phyloP scores from a whole-genome alignment of 169 alveolate genomes.

The Neospora caninum region DNA sequence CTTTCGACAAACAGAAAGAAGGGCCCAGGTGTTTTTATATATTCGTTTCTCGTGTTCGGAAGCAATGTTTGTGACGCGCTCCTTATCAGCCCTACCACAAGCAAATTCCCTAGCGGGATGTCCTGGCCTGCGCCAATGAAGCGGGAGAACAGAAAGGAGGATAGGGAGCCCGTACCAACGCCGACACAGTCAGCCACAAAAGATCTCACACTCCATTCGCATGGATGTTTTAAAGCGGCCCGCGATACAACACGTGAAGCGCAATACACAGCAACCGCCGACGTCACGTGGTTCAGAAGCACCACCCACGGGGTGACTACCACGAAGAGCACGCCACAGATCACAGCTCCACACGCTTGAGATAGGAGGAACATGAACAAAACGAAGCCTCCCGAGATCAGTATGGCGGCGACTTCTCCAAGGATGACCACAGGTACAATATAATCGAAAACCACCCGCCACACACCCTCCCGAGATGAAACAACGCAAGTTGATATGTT shows the following conservation, averaged over 20 bases:
- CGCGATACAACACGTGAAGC: not conserved
- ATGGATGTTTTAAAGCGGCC: not conserved
- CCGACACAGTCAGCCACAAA: not conserved
- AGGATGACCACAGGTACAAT: not conserved
- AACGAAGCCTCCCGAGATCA: not conserved
- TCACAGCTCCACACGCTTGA: slow-evolving; percentile 2
- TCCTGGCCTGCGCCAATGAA: not conserved
- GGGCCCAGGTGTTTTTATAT: not conserved
- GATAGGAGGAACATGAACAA: not conserved
- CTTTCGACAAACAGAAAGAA: not conserved
- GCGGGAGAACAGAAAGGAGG: not conserved
- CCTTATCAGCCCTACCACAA: not conserved
- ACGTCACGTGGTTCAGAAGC: not conserved
- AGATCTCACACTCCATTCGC: not conserved
- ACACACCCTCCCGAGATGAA: not conserved
- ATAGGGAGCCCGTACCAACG: not conserved
- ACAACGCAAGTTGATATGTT: too few species aligned
- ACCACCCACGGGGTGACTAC: not conserved
- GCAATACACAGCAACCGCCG: slow-evolving; percentile 16
- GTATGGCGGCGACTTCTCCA: not conserved
- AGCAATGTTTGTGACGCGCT: not conserved
- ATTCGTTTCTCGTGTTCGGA: not conserved
- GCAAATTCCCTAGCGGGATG: not conserved
- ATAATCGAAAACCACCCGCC: not conserved
- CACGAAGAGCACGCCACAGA: not conserved